Base-by-base conservation (phyloP, 2,329 filamentous ascomycete genomes). In the Macrophomina pseudophaseolina region DNA sequence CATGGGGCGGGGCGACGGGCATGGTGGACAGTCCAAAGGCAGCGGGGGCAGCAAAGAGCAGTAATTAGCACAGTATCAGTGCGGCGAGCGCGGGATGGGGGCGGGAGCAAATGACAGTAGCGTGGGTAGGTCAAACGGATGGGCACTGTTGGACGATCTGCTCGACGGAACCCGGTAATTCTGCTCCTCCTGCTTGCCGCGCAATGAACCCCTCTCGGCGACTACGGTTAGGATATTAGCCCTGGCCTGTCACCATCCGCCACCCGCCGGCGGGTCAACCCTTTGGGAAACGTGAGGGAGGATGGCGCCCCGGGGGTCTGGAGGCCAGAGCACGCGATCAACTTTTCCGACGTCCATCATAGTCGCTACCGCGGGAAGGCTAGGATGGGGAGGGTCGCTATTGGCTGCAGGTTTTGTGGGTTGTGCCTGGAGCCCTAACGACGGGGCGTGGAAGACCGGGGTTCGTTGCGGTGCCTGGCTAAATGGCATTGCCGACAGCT, bases 81-180 rank as follows among this genome's bases (percentile, higher is more conserved):
- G 42, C 42, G 40, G 40, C 30, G 38, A 42, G 18, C 14, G 42
- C 32, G 58, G 58, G 58, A 62, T 49, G 44, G 44, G 52, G 32
- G 54, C 58, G 32, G 44, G 58, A 62, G 30, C 28, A 33, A 35
- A 35, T 38, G 51, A 33, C 51, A 54, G 28, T 32, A 16, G 49
- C 12, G 40, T 38, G 56, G 42, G 53, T 35, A 60, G 56, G 48
- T 60, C 56, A 60, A 62, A 49, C 44, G 58, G 44, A 42, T 16
- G 58, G 9, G 44, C 16, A 35, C 9, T 42, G 54, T 40, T 49
- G 14, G 54, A 49, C 16, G 58, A 54, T 54, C 49, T n/a, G 28
- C 23, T 52, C 14, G 5, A 18, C 30, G 23, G 14, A 44, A 35
- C 58, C 58, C 44, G 44, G 58, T 49, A 48, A 60, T 48, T 60